These are phyloP conservation scores for Articulospora tetracladia DNA, from an alignment of 495 filamentous ascomycete species.

Conservation along the genomic window DNA sequence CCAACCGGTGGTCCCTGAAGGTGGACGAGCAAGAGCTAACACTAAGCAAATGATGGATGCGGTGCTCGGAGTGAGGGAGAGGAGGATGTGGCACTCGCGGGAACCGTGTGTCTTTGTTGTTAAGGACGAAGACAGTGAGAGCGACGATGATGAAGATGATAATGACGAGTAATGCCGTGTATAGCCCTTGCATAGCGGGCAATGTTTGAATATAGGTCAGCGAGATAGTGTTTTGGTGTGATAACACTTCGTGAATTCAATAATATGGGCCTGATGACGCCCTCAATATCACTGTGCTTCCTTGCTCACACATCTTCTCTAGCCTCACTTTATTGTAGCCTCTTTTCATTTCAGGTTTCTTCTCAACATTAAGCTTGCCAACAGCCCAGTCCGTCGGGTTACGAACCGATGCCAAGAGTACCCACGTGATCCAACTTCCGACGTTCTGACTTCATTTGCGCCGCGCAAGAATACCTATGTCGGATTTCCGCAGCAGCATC, in stretches of 20 bases:
- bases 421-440: background rate
- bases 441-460: background rate
- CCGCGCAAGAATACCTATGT: background rate
- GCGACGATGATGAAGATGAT: slow-evolving; percentile 19
- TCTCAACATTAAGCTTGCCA: no score
- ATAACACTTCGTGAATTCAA: no score
- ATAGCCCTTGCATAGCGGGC: slow-evolving; percentile 5
- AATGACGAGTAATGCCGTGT: slow-evolving; percentile 15
- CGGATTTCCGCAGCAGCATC: background rate
- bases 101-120: slow-evolving; percentile 62
- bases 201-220: slow-evolving; percentile 5
- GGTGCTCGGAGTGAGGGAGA: slow-evolving; percentile 53
- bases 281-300: no score
- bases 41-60: slow-evolving; percentile 52
- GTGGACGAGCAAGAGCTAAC: slow-evolving; percentile 40
- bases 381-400: no score
- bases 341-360: no score
- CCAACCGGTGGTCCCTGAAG: slow-evolving; percentile 19
- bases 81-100: slow-evolving; percentile 70
- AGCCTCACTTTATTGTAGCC: no score
- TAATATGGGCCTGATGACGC: no score
- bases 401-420: no score
- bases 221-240: no score
- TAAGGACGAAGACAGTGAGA: slow-evolving; percentile 31
- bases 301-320: no score